These are phyloP conservation scores for Thelonectria discophora DNA, from an alignment of 2,329 filamentous ascomycete genomes.

Conservation along the genomic window DNA sequence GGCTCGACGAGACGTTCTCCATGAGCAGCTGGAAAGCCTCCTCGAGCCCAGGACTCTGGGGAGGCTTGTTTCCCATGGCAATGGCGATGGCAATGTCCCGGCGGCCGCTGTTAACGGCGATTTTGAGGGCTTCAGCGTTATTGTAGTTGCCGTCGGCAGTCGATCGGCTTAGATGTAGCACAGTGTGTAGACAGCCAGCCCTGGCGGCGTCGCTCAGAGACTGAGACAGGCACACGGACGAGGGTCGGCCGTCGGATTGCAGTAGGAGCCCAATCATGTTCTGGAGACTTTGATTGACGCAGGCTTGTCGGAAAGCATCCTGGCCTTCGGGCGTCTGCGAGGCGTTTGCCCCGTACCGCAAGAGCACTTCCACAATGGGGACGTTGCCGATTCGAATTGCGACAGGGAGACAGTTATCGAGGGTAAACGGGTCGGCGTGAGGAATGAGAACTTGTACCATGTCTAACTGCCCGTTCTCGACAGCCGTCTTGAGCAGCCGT, in stretches of 20 bases:
- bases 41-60: conserved; percentile 57
- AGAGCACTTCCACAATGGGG: conserved; percentile 56
- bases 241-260: conserved; percentile 58
- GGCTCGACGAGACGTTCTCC: conserved; percentile 55
- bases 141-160: conserved; percentile 63
- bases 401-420: conserved; percentile 59
- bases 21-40: conserved; percentile 61
- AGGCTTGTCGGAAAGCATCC: conserved; percentile 63
- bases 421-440: conserved; percentile 59
- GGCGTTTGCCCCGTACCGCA: conserved; percentile 61
- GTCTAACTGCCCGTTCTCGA: conserved; percentile 59
- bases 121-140: conserved; percentile 60
- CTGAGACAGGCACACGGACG: conserved; percentile 55
- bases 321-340: conserved; percentile 59
- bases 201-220: conserved; percentile 61
- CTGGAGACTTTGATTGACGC: conserved; percentile 55
- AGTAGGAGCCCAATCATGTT: conserved; percentile 59
- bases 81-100: conserved; percentile 65
- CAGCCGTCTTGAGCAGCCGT: conserved; percentile 60
- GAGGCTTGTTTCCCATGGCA: conserved; percentile 61
- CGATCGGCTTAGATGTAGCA: conserved; percentile 60
- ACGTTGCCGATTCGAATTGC: conserved; percentile 57
- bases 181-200: conserved; percentile 60
- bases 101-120: conserved; percentile 58
- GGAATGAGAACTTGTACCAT: conserved; percentile 64